Percentiles rank a stretch among this genome's conserved stretches.
phyloP scores from a whole-genome alignment of 176 grass and related monocot genomes.

The bread wheat (Triticum aestivum) region DNA sequence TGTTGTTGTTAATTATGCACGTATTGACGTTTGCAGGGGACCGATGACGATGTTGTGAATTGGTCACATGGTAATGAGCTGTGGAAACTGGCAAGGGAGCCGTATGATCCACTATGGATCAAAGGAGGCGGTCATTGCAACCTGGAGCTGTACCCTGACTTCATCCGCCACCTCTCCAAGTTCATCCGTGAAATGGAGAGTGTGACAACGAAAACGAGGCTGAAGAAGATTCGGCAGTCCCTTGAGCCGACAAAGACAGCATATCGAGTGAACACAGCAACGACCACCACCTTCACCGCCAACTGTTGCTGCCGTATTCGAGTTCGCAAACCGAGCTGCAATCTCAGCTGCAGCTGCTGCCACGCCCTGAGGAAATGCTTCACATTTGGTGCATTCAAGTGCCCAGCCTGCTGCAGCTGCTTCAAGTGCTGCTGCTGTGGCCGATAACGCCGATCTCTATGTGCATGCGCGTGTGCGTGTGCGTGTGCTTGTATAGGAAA shows the following conservation, averaged over 20 bases:
- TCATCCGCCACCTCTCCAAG: conserved; percentile 81
- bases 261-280: conserved; percentile 29
- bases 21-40: conserved; percentile 55
- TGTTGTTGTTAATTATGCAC: not conserved
- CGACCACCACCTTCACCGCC: conserved; percentile 73
- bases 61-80: conserved; percentile 89
- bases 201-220: conserved; percentile 61
- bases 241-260: conserved; percentile 39
- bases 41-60: conserved; percentile 92
- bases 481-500: conserved; percentile 33
- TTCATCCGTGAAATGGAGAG: conserved; percentile 88
- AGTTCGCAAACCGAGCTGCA: conserved; percentile 62
- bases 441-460: conserved; percentile 7
- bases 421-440: conserved; percentile 44
- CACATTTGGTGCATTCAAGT: not conserved
- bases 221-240: conserved; percentile 85
- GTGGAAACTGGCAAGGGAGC: conserved; percentile 87
- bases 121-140: conserved; percentile 99
- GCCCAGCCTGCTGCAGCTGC: conserved; percentile 44
- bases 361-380: conserved; percentile 18
- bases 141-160: conserved; percentile 94
- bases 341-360: conserved; percentile 36
- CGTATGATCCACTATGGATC: conserved; percentile 96
- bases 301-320: conserved; percentile 82
- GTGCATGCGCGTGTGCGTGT: not conserved